A percentile compares a stretch with the other conserved stretches of the same genome.
These are phyloP conservation scores for Fomitopsis schrenkii DNA, from an alignment of 1,284 basidiomycete genomes.

Conservation along the genomic window DNA sequence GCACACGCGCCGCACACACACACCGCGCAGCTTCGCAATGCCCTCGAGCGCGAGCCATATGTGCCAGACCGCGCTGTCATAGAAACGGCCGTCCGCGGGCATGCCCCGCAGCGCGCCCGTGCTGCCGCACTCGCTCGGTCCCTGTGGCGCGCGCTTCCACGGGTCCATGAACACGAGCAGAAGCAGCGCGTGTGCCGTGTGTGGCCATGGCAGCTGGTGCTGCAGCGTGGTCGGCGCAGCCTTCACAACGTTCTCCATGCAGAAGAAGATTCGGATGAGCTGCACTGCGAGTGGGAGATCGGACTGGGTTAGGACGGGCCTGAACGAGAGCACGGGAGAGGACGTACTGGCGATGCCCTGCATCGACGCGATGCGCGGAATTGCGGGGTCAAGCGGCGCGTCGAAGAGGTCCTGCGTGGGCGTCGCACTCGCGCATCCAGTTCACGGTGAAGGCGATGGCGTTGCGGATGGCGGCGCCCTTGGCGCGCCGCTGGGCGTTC, in stretches of 20 bases:
- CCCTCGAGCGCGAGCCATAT: background rate
- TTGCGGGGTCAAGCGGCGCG: background rate
- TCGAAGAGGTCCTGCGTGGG: background rate
- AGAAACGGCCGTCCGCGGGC: background rate
- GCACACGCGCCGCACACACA: background rate
- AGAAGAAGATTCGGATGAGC: background rate
- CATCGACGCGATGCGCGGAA: background rate
- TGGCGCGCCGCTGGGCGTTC: background rate
- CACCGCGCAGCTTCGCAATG: background rate
- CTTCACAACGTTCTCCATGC: background rate
- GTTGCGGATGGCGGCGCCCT: background rate
- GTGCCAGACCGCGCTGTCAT: background rate
- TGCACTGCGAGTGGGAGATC: too few species aligned
- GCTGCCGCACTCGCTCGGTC: background rate
- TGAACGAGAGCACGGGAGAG: background rate
- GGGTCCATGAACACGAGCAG: background rate
- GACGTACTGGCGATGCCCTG: too few species aligned
- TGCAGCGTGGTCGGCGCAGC: background rate
- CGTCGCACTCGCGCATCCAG: too few species aligned
- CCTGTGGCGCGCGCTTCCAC: background rate
- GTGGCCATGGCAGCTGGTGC: background rate
- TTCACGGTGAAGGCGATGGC: background rate
- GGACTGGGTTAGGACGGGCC: background rate
- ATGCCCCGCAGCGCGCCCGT: background rate
- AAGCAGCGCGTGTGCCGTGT: background rate